A percentile compares a stretch with the other conserved stretches of the same genome.
phyloP scores from a whole-genome alignment of 2,329 filamentous ascomycete genomes.

The Cladorrhinum sp. region DNA sequence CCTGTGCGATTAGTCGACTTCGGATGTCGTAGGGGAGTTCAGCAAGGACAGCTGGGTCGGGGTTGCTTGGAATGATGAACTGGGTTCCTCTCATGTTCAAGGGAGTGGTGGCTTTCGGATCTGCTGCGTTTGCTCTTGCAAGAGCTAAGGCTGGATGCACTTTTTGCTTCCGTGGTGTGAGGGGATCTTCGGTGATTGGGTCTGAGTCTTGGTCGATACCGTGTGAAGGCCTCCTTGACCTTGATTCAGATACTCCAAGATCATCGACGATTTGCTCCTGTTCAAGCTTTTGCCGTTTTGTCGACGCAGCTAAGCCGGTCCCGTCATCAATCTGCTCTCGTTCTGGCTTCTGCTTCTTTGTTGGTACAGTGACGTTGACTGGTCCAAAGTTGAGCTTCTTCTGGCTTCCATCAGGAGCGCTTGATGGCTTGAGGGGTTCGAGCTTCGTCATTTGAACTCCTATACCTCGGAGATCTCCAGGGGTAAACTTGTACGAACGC shows the following conservation, averaged over 20 bases:
- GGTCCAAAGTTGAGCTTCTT: constrained; percentile 70
- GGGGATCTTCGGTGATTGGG: constrained; percentile 53
- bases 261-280: constrained; percentile 47
- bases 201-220: constrained; percentile 38
- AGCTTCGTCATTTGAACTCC: constrained; percentile 93
- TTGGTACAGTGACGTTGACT: constrained; percentile 39
- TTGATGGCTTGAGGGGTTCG: constrained; percentile 66
- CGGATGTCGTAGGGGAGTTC: constrained; percentile 83
- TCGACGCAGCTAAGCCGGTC: constrained; percentile 34
- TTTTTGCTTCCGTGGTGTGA: constrained; percentile 52
- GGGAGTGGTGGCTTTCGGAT: constrained; percentile 60
- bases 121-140: constrained; percentile 45
- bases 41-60: constrained; percentile 76
- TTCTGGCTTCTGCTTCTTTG: constrained; percentile 36
- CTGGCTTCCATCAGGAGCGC: constrained; percentile 71
- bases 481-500: constrained; percentile 76
- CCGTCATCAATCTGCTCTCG: constrained; percentile 47
- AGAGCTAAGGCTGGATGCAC: constrained; percentile 54
- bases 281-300: constrained; percentile 36
- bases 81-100: constrained; percentile 84
- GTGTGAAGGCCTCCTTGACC: constrained; percentile 30
- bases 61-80: constrained; percentile 82
- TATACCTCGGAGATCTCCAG: constrained; percentile 88
- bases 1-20: constrained; percentile 65
- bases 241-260: constrained; percentile 34